A percentile compares a stretch with the other conserved stretches of the same genome.
phyloP scores from a whole-genome alignment of 441 rosid genomes.

The Isatis lusitanica region DNA sequence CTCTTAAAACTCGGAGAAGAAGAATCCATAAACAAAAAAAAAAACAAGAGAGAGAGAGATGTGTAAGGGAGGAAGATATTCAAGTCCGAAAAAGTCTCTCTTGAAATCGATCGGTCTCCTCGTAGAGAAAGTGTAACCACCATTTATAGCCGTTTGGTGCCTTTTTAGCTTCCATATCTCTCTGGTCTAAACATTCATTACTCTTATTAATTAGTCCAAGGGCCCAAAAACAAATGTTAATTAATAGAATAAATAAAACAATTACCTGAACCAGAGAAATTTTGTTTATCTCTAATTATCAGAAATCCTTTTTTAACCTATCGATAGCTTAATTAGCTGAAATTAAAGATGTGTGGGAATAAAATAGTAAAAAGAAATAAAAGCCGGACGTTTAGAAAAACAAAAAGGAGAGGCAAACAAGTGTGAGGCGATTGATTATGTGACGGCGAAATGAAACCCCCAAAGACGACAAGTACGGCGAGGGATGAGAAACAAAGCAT shows the following conservation, averaged over 20 bases:
- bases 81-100: not conserved
- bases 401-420: not conserved
- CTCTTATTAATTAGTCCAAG: not conserved
- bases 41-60: constrained; percentile 1
- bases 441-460: constrained; percentile 20
- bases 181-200: not conserved
- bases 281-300: not conserved
- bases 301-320: not conserved
- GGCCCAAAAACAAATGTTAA: no score
- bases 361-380: constrained; percentile 19
- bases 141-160: constrained; percentile 47
- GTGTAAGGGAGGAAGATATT: not conserved
- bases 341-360: not conserved
- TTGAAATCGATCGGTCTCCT: constrained; percentile 3
- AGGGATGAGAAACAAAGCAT: not conserved
- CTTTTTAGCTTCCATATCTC: constrained; percentile 43
- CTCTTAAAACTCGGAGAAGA: not conserved
- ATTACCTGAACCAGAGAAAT: no score
- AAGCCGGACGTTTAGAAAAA: constrained; percentile 13
- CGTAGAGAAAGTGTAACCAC: not conserved
- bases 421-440: not conserved
- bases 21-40: not conserved
- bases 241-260: no score
- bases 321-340: not conserved
- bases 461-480: not conserved